These are phyloP conservation scores for Fusarium protoensiforme DNA, from an alignment of 2,329 filamentous ascomycete species.

Conservation along the genomic window DNA sequence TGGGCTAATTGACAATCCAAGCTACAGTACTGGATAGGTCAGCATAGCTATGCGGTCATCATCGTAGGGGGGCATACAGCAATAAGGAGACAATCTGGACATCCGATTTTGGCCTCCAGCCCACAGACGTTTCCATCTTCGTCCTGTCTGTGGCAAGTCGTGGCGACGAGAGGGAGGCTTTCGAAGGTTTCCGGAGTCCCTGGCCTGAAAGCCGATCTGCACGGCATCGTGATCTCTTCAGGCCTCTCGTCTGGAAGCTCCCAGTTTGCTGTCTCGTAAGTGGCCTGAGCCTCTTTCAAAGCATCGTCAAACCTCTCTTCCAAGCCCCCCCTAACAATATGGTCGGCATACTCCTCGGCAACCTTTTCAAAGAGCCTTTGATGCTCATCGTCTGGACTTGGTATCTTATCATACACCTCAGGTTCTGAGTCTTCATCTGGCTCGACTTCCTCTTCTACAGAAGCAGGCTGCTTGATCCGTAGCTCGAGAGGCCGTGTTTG, in stretches of 20 bases:
- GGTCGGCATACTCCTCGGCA: neutral
- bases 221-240: neutral
- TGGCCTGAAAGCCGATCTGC: neutral
- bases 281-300: neutral
- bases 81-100: constrained; percentile 32
- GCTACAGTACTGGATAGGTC: constrained; percentile 38
- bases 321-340: neutral
- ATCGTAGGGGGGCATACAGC: constrained; percentile 20
- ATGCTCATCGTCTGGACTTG: neutral
- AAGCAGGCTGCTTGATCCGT: neutral
- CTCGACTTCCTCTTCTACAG: neutral
- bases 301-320: neutral
- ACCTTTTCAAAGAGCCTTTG: neutral
- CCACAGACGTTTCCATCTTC: constrained; percentile 1
- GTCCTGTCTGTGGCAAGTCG: constrained; percentile 14
- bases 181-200: neutral
- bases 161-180: neutral
- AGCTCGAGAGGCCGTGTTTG: neutral
- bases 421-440: neutral
- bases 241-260: neutral
- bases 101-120: constrained; percentile 11
- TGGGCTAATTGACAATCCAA: constrained; percentile 23
- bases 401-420: neutral
- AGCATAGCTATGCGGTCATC: neutral
- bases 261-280: neutral